Conservation (phyloP, 306 rosid genomes). For the Rubus idaeus region DNA sequence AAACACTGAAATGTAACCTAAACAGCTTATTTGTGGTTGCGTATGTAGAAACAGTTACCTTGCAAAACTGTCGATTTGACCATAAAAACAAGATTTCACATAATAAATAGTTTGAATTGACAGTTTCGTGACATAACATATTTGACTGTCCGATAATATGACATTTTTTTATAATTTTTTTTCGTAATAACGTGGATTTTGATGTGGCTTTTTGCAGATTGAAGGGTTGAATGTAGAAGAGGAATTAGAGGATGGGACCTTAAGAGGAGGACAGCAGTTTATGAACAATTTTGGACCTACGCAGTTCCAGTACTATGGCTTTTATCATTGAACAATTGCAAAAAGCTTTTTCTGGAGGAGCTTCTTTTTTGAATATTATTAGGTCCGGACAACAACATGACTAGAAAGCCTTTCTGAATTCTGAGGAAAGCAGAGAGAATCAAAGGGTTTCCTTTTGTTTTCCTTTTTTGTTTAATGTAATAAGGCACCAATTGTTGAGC, state of each 20-base stretch:
- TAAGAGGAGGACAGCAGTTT: slow-evolving; percentile 35
- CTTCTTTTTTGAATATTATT: slow-evolving; percentile 14
- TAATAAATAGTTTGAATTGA: neutral
- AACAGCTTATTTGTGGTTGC: too few species aligned
- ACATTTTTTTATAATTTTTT: neutral
- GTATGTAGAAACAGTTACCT: neutral
- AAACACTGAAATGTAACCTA: neutral
- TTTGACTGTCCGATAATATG: too few species aligned
- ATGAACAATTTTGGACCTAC: slow-evolving; percentile 35
- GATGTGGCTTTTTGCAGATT: slow-evolving; percentile 32
- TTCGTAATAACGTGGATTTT: neutral
- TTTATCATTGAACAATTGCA: slow-evolving; percentile 16
- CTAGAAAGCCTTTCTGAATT: slow-evolving; percentile 28
- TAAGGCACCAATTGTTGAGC: slow-evolving; percentile 25
- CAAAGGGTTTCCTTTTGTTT: neutral
- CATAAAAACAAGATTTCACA: neutral
- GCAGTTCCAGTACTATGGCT: slow-evolving; percentile 58
- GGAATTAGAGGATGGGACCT: slow-evolving; percentile 35
- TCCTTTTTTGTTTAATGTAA: slow-evolving; percentile 12
- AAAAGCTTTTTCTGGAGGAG: slow-evolving; percentile 7
- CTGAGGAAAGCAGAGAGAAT: slow-evolving; percentile 23
- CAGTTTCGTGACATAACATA: neutral
- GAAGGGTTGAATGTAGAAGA: slow-evolving; percentile 55
- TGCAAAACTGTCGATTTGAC: neutral
- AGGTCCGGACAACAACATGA: slow-evolving; percentile 28